Conservation (phyloP, 148 eudicot species). For the Pouteria glomerata region DNA sequence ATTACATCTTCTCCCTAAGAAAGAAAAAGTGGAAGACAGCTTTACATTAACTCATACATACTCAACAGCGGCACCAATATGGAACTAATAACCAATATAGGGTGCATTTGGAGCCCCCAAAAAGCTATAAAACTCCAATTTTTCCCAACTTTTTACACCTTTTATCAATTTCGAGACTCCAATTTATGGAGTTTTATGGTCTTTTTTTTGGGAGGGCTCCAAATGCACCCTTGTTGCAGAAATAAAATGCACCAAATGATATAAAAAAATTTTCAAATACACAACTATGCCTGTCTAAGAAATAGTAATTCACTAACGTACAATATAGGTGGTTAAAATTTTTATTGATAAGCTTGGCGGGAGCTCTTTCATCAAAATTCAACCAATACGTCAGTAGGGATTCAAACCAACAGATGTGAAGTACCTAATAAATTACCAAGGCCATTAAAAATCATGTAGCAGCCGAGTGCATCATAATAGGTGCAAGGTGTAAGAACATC, state of each 20-base stretch:
- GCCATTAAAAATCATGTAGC: neutral
- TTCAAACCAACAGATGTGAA: too few relatives aligned
- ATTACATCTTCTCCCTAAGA: conserved; percentile 81
- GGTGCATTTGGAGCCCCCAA: too few relatives aligned
- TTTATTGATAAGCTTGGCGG: neutral
- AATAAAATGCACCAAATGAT: neutral
- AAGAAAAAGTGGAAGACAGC: conserved; percentile 1
- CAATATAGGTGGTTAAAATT: neutral
- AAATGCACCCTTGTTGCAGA: neutral
- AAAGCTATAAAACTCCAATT: too few relatives aligned
- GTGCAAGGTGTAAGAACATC: neutral
- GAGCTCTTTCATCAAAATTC: neutral
- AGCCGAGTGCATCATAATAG: neutral
- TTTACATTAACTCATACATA: conserved; percentile 1
- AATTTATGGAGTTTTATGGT: too few relatives aligned
- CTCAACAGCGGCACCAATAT: neutral
- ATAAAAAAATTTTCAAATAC: neutral
- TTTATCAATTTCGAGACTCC: too few relatives aligned
- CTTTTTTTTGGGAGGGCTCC: too few relatives aligned
- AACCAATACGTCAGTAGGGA: neutral
- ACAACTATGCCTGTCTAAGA: neutral
- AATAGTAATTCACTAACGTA: neutral
- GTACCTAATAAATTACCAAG: neutral
- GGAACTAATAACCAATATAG: neutral
- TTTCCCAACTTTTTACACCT: too few relatives aligned